Evolutionary conservation across 495 filamentous ascomycete species (phyloP), one percentile per base, ranked within the genome.

Genomic region (Penicillium turbatum): DNA sequence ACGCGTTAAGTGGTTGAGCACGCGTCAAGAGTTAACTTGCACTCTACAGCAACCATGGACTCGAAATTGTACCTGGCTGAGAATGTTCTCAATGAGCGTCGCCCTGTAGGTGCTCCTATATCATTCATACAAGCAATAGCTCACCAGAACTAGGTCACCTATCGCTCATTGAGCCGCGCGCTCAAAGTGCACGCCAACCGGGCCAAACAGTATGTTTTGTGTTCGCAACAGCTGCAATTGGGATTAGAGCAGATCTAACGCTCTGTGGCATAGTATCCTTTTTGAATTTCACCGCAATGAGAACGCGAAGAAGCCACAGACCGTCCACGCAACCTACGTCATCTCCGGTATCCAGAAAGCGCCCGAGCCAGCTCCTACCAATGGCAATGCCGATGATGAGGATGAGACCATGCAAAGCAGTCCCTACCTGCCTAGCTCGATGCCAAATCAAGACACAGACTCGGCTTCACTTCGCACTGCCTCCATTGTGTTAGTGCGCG

Each of bases 241-340:
- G 11, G 17, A 4, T 26, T 40, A 24, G 16, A 30, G 13, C 10
- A 43, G 15, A 50, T 47, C 10, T 55, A 26, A 43, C 35, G 8
- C 30, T 48, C 13, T 8, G 9, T 9, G 13, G n/a, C 16, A 11
- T 43, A 93, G 92, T 60, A 92, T 97, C 79, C 83, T 98, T 1
- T 95, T 85, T 68, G 92, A 96, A 12, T 97, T 96, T 60, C 80
- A 97, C 67, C 74, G 72, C 41, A 79, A 72, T 39, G 86, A 96
- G 73, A 96, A 92, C 69, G 77, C 74, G 30, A 90, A 86, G 64
- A 87, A 83, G 39, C 82, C 89, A 0, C 78, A 79, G 11, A 81
- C 78, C 32, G 78, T 97, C 35, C 84, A 92, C 72, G 92, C 93
- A 49, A 96, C 90, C 15, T 98, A 96, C 66, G 71, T 97, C 41